A percentile compares a stretch with the other conserved stretches of the same genome.
Conservation (phyloP, 805 yeast genomes). For the Candida schatavii region DNA sequence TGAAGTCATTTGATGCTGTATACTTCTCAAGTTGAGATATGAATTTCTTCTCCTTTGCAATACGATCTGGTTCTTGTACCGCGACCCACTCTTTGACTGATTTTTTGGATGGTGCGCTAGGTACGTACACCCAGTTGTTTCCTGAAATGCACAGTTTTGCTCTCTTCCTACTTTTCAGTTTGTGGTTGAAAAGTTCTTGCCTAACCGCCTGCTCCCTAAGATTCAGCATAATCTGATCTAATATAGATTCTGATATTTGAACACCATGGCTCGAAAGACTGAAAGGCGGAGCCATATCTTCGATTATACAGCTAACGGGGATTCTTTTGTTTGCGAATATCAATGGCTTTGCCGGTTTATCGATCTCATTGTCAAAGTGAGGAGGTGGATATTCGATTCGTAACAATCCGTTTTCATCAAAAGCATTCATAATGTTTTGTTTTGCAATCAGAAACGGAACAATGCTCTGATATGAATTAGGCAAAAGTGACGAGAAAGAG, state of each 20-base stretch:
- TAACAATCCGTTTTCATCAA: slow-evolving; percentile 48
- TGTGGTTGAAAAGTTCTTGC: not conserved
- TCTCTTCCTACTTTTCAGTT: not conserved
- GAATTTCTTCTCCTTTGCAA: slow-evolving; percentile 11
- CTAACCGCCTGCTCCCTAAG: not conserved
- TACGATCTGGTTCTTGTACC: slow-evolving; percentile 10
- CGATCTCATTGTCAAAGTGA: slow-evolving; percentile 51
- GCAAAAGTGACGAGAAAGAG: not conserved
- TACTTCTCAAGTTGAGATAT: slow-evolving; percentile 53
- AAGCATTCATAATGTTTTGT: slow-evolving; percentile 14
- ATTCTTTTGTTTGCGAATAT: slow-evolving; percentile 67
- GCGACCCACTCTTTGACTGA: slow-evolving; percentile 36
- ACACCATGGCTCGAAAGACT: not conserved
- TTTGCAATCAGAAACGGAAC: slow-evolving; percentile 7
- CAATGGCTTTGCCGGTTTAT: slow-evolving; percentile 55
- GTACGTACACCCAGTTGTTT: slow-evolving; percentile 43
- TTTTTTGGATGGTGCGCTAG: slow-evolving; percentile 46
- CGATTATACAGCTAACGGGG: slow-evolving; percentile 35
- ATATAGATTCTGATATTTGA: not conserved
- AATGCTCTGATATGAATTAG: not conserved
- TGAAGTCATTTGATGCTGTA: slow-evolving; percentile 36
- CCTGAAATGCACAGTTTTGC: not conserved
- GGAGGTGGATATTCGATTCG: slow-evolving; percentile 61
- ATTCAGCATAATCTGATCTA: not conserved
- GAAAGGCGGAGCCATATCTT: slow-evolving; percentile 17